Base-by-base conservation (phyloP, 2,329 filamentous ascomycete genomes). In the Falciphora oryzae region DNA sequence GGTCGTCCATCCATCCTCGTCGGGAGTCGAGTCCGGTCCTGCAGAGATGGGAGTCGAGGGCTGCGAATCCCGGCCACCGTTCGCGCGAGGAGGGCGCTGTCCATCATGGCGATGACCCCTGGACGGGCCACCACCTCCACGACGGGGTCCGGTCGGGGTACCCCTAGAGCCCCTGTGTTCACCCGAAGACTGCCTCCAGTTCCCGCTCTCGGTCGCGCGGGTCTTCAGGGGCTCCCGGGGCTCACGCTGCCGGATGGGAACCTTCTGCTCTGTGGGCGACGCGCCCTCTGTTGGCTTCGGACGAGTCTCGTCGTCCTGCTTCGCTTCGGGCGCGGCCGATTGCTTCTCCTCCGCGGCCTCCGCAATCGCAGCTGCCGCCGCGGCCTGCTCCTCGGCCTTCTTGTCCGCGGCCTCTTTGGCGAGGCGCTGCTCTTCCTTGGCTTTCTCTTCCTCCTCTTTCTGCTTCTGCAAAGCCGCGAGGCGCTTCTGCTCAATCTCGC, bases 401-500 rank as follows among this genome's bases (percentile, higher is more conserved):
- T 75, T 76, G 8, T 75, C 74, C 0, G 75, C 83, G 62, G 86
- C 83, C 70, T 90, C 88, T 74, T 85, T 88, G n/a, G 85, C 87
- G 44, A 86, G 75, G 63, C 85, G 83, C 65, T 81, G 82, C 69
- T 92, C 90, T 71, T 91, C 92, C 77, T 92, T 93, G 59, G 86
- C 89, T 80, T 93, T 95, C 68, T 95, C 92, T 1, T 95, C 92
- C 0, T 89, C 87, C 71, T 96, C 93, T 74, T 89, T 91, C 85
- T 96, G 96, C 76, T 95, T 89, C 68, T 88, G 88, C 31, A 93
- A 68, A 8, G 85, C 84, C 65, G 91, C 82, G 72, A 90, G 82
- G 69, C 90, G 85, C 83, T 92, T 96, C 79, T 97, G 92, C 72
- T 96, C 94, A 65, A 99, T 88, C 76, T 96, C 89, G 71, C 89